Conservation (phyloP, 116 monocot species). For the Phalaenopsis hybrid region DNA sequence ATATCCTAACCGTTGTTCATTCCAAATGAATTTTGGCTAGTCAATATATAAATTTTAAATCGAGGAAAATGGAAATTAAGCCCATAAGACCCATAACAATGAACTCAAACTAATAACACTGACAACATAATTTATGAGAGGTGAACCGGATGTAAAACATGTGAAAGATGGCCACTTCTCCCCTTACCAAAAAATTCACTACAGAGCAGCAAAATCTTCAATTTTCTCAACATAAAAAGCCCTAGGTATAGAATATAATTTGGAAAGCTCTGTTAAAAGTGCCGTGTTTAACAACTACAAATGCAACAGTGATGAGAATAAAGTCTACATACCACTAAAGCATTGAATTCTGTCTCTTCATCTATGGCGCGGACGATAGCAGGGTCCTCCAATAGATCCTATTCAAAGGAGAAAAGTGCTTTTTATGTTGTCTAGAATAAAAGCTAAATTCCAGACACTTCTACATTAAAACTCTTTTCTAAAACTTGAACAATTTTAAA, state of each 20-base stretch:
- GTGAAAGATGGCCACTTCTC: no score
- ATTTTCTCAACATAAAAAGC: no score
- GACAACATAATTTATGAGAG: no score
- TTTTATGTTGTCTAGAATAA: neutral
- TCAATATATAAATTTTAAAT: no score
- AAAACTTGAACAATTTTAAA: neutral
- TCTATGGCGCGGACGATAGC: constrained; percentile 65
- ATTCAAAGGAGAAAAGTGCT: constrained; percentile 6
- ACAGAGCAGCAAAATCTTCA: no score
- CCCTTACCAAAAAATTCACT: no score
- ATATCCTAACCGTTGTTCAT: no score
- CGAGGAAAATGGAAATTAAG: no score
- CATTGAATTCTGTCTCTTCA: constrained; percentile 89
- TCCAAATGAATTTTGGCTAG: no score
- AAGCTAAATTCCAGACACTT: neutral
- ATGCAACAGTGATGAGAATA: neutral
- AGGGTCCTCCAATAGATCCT: constrained; percentile 92
- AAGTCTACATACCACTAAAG: constrained; percentile 59
- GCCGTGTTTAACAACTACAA: neutral
- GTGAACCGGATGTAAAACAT: no score
- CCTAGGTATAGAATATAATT: neutral
- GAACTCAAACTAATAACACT: no score
- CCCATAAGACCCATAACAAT: no score
- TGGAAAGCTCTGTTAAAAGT: neutral
- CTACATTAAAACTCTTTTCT: neutral